Conservation (phyloP, 306 rosid species). For the Citrullus amarus region DNA sequence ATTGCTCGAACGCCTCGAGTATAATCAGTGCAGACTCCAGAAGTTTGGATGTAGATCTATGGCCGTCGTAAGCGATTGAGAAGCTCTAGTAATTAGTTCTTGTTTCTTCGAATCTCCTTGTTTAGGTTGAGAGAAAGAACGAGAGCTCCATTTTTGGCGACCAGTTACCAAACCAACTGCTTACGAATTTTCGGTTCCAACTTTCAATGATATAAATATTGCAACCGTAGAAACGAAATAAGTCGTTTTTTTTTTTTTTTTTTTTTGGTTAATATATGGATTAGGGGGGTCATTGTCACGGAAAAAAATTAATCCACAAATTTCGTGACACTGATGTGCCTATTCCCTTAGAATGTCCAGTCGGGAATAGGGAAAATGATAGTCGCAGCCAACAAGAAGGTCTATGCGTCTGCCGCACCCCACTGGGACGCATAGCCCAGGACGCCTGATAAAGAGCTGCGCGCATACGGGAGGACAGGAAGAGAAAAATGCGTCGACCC, state of each 20-base stretch:
- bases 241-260: not conserved
- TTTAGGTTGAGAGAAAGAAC: not conserved
- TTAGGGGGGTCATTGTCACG: too few relatives aligned
- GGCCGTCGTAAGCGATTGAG: not conserved
- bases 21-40: not conserved
- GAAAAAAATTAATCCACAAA: too few relatives aligned
- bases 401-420: too few relatives aligned
- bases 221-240: not conserved
- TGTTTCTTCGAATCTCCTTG: not conserved
- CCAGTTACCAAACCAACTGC: not conserved
- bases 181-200: not conserved
- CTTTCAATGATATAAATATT: not conserved
- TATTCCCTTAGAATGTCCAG: too few relatives aligned
- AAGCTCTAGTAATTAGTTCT: not conserved
- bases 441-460: too few relatives aligned
- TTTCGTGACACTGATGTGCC: too few relatives aligned
- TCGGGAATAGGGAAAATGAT: too few relatives aligned
- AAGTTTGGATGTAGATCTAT: not conserved
- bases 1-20: constrained; percentile 12
- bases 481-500: too few relatives aligned
- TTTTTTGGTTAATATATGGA: too few relatives aligned
- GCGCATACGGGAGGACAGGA: too few relatives aligned
- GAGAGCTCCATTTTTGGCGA: not conserved
- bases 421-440: too few relatives aligned
- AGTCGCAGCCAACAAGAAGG: too few relatives aligned